Base-by-base conservation (phyloP, 2,329 filamentous ascomycete species). In the Rhinocladiella similis region DNA sequence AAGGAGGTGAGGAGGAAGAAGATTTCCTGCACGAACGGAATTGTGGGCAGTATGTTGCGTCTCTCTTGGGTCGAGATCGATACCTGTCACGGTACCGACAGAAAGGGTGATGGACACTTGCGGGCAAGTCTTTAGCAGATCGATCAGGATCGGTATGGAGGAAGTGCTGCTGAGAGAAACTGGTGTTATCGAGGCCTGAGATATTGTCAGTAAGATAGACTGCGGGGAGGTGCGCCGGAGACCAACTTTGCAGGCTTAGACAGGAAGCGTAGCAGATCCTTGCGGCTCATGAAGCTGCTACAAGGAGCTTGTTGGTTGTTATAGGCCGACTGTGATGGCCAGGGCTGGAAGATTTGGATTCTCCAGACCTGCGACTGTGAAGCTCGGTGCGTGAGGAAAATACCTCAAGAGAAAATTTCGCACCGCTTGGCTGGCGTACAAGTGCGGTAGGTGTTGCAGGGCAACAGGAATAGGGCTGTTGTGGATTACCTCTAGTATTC, bases 201-300 rank as follows among this genome's bases (percentile, higher is more conserved):
- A 33, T 33, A 22, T 35, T 20, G 38, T 57, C 13, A 56, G 52
- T 18, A 50, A 57, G 47, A 53, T 41, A 39, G 59, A 47, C 49
- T 27, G 42, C 35, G 9, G 29, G 29, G 3, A 33, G 6, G 5
- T 33, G 29, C 14, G 20, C 27, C 33, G 53, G 33, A 54, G 52
- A 36, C 33, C 47, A 29, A 96, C 91, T 96, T 96, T 76, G 90
- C 90, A 73, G 91, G 91, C 82, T 94, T 94, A 73, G 90, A 95
- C 69, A 96, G 85, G 80, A 95, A 94, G 79, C 91, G 89, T 73
- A 96, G 85, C 71, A 95, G 86, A 77, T 95, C 90, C 79, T 87
- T 89, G 75, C 83, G 87, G 88, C 85, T 92, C 91, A 96, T 96
- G 87, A 85, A 90, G 84, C 47, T 50, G 53, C 20, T 55, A 25